These are phyloP conservation scores for Xerocomus brunneocitrinus DNA, from an alignment of 768 basidiomycete genomes.

Conservation along the genomic window DNA sequence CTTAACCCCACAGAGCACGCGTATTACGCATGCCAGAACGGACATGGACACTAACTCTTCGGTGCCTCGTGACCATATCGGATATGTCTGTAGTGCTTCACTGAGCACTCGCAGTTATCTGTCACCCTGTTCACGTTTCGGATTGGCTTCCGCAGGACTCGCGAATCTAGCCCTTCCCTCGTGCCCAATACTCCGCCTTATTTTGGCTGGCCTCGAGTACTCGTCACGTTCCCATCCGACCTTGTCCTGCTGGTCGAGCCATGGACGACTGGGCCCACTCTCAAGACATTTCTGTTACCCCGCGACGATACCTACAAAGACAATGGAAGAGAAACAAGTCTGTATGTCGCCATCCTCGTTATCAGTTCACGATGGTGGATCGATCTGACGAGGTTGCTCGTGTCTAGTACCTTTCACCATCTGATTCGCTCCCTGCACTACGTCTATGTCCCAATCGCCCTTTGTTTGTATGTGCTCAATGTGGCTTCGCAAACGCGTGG, in stretches of 20 bases:
- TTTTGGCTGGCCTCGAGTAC: slow-evolving; percentile 10
- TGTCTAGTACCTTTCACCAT: slow-evolving; percentile 39
- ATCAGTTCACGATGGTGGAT: slow-evolving; percentile 10
- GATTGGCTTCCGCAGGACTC: slow-evolving; percentile 22
- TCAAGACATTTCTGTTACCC: slow-evolving; percentile 20
- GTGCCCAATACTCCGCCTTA: slow-evolving; percentile 25
- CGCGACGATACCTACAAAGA: slow-evolving; percentile 34
- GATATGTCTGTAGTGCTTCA: slow-evolving; percentile 7
- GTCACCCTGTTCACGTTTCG: slow-evolving; percentile 24
- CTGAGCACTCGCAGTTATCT: slow-evolving; percentile 9
- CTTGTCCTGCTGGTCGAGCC: neutral
- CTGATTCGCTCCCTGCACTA: slow-evolving; percentile 44
- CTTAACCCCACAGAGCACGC: slow-evolving; percentile 16
- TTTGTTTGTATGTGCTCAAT: slow-evolving; percentile 42
- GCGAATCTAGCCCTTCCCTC: slow-evolving; percentile 27
- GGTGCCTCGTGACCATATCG: slow-evolving; percentile 17
- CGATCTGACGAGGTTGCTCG: slow-evolving; percentile 11
- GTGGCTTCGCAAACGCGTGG: slow-evolving; percentile 45
- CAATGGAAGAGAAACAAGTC: slow-evolving; percentile 43
- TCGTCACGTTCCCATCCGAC: slow-evolving; percentile 4
- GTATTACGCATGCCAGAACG: slow-evolving; percentile 22
- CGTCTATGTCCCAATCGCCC: slow-evolving; percentile 40
- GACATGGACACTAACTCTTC: slow-evolving; percentile 9
- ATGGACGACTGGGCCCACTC: slow-evolving; percentile 16
- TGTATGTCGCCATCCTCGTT: slow-evolving; percentile 22